phyloP scores from a whole-genome alignment of 2,329 filamentous ascomycete species.

The Ophiostoma sp. region DNA sequence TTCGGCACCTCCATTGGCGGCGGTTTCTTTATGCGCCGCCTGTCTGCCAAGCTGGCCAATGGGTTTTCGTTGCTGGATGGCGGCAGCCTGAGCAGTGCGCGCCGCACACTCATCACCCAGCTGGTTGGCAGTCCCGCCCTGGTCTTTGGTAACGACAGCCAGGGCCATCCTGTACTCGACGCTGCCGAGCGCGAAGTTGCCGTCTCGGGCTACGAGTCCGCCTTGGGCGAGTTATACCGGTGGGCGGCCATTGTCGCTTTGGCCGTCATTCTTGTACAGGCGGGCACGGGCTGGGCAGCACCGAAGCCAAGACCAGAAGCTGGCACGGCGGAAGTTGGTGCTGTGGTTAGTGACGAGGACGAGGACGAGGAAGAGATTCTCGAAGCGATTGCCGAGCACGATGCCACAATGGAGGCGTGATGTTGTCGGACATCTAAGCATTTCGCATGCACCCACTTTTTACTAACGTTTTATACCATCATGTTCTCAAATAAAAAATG shows the following conservation, averaged over 20 bases:
- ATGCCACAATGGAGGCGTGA: slow-evolving; percentile 37
- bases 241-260: slow-evolving; percentile 48
- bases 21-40: slow-evolving; percentile 67
- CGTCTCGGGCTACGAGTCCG: slow-evolving; percentile 49
- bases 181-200: slow-evolving; percentile 48
- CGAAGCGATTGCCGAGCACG: slow-evolving; percentile 39
- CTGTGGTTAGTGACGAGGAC: slow-evolving; percentile 47
- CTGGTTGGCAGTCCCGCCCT: slow-evolving; percentile 54
- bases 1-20: slow-evolving; percentile 80
- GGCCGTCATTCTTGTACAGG: slow-evolving; percentile 50
- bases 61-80: slow-evolving; percentile 57
- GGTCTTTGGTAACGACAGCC: slow-evolving; percentile 45
- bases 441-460: background rate
- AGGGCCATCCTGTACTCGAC: slow-evolving; percentile 35
- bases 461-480: background rate
- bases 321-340: background rate
- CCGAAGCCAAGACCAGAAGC: slow-evolving; percentile 33
- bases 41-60: slow-evolving; percentile 55
- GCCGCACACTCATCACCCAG: slow-evolving; percentile 45
- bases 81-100: slow-evolving; percentile 39
- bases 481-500: background rate
- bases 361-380: slow-evolving; percentile 39
- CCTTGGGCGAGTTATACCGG: slow-evolving; percentile 49
- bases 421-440: background rate
- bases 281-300: slow-evolving; percentile 52